Evolutionary conservation across 257 asterid genomes (phyloP), one percentile per base, ranked within the genome.

Genomic region (Thymus quinquecostatus): DNA sequence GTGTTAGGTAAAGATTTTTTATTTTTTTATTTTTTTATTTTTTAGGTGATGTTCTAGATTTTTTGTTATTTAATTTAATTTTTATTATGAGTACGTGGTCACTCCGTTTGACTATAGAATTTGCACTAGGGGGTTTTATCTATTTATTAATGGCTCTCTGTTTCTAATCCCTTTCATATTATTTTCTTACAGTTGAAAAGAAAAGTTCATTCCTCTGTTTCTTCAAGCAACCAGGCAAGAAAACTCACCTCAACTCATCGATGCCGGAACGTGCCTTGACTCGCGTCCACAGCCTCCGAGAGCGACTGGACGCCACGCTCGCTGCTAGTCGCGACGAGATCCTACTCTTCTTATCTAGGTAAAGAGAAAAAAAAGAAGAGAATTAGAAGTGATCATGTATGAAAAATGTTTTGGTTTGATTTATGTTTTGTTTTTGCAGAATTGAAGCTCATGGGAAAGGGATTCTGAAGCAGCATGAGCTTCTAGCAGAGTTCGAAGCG

Each of bases 261-360:
- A 91, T 89, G 98, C 91, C 91, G 80, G 96, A 93, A 74, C 92
- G 85, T 75, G 94, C 88, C 68, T 83, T 89, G 32, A 85, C 87
- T 29, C 92, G 97, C 29, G 97, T 91, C 66, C 97, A 93, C 86
- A 91, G 96, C 89, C 96, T 91, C 45, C 95, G 89, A 1, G 98
- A 93, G 79, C 94, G 95, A 30, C 76, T 93, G 81, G 97, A 93
- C 55, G 86, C 95, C 76, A 93, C 96, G 12, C 85, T 93, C 60
- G 85, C 90, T 62, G 89, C 94, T 72, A 93, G 89, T 60, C 97
- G 96, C 81, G 78, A 85, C 45, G 96, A 91, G 67, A 79, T 91
- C 50, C 47, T 93, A 70, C 70, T 82, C 77, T 93, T 93, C 40
- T 73, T 93, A 2, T 81, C 96, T 0, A 91, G 88, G 98, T 58